Evolutionary conservation across 768 basidiomycete genomes (phyloP).

Genomic region (Sistotremastrum niveocremeum): DNA sequence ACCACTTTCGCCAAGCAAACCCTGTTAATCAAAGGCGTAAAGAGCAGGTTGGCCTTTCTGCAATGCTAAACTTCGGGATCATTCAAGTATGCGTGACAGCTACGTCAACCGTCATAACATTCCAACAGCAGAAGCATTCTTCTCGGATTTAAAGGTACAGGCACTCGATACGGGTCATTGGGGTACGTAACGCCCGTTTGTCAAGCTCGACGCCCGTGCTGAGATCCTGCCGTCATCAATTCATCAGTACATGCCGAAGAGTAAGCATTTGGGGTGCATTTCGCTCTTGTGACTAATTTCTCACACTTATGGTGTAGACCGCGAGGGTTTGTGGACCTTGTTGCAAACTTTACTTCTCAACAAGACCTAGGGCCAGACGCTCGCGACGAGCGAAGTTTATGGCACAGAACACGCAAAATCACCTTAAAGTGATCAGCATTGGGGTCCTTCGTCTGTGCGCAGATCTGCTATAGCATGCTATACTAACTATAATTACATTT

Average conservation of each 20-base stretch:
- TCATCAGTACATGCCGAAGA: constrained; percentile 70
- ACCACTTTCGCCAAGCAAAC: constrained; percentile 42
- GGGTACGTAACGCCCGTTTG: constrained; percentile 35
- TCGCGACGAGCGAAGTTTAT: no score
- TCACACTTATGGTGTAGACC: constrained; percentile 11
- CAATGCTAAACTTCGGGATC: background rate
- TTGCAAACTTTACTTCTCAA: constrained; percentile 17
- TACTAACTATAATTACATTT: no score
- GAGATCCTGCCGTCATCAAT: background rate
- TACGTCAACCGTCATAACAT: constrained; percentile 68
- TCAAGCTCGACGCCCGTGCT: background rate
- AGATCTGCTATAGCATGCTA: no score
- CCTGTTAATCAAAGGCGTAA: constrained; percentile 66
- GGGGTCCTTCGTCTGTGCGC: no score
- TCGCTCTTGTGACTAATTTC: background rate
- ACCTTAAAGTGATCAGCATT: no score
- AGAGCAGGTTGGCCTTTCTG: constrained; percentile 41
- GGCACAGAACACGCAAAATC: no score
- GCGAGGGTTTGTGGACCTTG: constrained; percentile 23
- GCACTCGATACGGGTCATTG: constrained; percentile 73
- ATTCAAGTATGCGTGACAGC: constrained; percentile 19
- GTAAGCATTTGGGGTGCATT: constrained; percentile 17
- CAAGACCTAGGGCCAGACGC: background rate
- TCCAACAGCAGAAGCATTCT: constrained; percentile 48
- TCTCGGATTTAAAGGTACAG: constrained; percentile 54